Evolutionary conservation across 345 rosid genomes (phyloP).

Genomic region (Trapa bicornis): DNA sequence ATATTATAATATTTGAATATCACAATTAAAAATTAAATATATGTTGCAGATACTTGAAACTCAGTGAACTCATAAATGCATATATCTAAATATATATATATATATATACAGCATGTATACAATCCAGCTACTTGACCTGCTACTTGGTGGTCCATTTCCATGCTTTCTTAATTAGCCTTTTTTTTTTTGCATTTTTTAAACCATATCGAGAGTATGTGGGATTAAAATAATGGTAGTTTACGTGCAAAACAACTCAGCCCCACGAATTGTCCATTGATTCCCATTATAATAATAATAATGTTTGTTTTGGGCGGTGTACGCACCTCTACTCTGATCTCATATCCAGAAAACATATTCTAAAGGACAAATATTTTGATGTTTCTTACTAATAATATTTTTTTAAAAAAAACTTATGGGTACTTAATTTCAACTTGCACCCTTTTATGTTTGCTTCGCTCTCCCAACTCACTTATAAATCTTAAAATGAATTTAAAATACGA

Average conservation of each 20-base stretch:
- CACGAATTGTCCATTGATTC: no score
- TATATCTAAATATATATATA: no score
- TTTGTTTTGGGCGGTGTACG: background rate
- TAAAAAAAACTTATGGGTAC: background rate
- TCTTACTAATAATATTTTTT: background rate
- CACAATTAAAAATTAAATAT: no score
- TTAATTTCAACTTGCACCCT: background rate
- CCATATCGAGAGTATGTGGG: slow-evolving; percentile 16
- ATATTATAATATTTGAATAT: no score
- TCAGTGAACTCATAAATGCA: no score
- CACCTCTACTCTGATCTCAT: slow-evolving; percentile 22
- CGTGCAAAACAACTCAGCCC: slow-evolving; percentile 54
- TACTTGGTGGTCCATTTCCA: no score
- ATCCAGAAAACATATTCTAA: background rate
- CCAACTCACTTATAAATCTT: background rate
- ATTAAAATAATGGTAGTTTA: slow-evolving; percentile 18
- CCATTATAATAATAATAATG: background rate
- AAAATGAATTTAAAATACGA: no score
- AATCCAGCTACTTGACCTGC: no score
- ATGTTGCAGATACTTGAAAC: no score
- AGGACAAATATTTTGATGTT: background rate
- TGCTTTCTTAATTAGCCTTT: no score
- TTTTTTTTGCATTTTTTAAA: background rate
- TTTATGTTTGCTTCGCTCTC: background rate
- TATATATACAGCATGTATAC: no score